Evolutionary conservation across 257 asterid species (phyloP), one percentile per base, ranked within the genome.

Genomic region (Ilex asprella): DNA sequence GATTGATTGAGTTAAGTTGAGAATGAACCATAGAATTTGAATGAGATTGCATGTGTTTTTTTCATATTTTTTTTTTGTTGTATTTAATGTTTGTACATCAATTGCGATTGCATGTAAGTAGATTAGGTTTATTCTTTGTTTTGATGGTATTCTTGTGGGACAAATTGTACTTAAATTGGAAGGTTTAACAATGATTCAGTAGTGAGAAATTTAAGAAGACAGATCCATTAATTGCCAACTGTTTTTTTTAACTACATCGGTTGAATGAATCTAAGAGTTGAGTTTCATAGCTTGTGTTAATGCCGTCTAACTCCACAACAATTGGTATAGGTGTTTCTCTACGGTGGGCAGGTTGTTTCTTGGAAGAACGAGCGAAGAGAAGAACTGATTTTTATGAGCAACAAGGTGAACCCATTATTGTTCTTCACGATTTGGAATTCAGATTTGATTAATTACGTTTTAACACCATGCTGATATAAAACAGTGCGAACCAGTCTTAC

Each of bases 291-390:
- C 41, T 35, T 35, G 41, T 35, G 41, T 35, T 35, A 35, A 35
- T 35, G 8, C 41, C 41, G 8, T 35, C 41, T 35, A 4, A 35
- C 41, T 35, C 41, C 7, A 35, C 7, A 35, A 35, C 41, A 58
- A 62, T 58, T 73, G 77, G 47, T 67, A 16, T 79, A 86, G 95
- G 94, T 89, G 67, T 87, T 74, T 76, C 67, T 89, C 59, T 62
- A 63, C 61, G 97, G 97, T 35, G 95, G 85, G 21, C 97, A 82
- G 72, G 84, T 89, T 62, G 64, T 82, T 52, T 86, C 97, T n/a
- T 86, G 94, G 97, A 89, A 89, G 79, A 89, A 86, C 67, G 91
- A 82, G 63, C 82, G 71, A 73, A 73, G 95, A 62, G 85, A 89
- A 58, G 94, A 89, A 77, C 62, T 84, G 81, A 82, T 89, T 31